Evolutionary conservation across 192 early-diverging fungal genomes (phyloP).

Genomic region (Backusella sp.): DNA sequence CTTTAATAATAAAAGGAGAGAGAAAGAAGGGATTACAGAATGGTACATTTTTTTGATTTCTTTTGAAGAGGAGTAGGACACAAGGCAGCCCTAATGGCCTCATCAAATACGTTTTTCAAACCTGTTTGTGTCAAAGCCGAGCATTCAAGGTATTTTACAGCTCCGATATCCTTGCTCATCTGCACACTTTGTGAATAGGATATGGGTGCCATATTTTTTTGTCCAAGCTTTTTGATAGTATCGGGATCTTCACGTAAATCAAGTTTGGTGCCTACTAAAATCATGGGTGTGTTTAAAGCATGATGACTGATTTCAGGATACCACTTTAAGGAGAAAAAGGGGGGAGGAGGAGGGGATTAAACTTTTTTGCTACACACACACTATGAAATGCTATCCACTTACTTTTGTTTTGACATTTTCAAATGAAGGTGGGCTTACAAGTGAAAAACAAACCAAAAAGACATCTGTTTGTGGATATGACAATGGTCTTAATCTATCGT

Average conservation of each 20-base stretch:
- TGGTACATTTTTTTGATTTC: conserved; percentile 60
- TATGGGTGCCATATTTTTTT: conserved; percentile 80
- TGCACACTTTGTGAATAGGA: conserved; percentile 73
- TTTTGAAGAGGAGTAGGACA: conserved; percentile 51
- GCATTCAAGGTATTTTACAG: conserved; percentile 87
- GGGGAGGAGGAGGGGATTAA: conserved; percentile 70
- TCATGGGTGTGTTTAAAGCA: conserved; percentile 78
- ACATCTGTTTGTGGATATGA: conserved; percentile 85
- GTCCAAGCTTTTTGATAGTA: conserved; percentile 74
- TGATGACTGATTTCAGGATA: conserved; percentile 87
- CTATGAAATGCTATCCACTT: conserved; percentile 66
- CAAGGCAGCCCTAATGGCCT: conserved; percentile 85
- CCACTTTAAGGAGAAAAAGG: conserved; percentile 85
- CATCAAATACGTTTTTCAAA: conserved; percentile 92
- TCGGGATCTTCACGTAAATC: conserved; percentile 87
- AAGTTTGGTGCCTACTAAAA: conserved; percentile 89
- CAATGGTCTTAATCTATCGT: conserved; percentile 87
- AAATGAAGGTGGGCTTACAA: conserved; percentile 25
- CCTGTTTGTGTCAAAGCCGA: conserved; percentile 92
- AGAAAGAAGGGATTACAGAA: conserved; percentile 50
- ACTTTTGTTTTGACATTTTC: conserved; percentile 28
- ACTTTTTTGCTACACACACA: conserved; percentile 36
- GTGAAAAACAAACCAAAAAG: conserved; percentile 18
- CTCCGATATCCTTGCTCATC: conserved; percentile 75
- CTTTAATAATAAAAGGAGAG: background rate